Percentiles rank a stretch among this genome's conserved stretches.
Evolutionary conservation across 306 rosid genomes (phyloP).

Genomic region (Pterocarpus santalinus): DNA sequence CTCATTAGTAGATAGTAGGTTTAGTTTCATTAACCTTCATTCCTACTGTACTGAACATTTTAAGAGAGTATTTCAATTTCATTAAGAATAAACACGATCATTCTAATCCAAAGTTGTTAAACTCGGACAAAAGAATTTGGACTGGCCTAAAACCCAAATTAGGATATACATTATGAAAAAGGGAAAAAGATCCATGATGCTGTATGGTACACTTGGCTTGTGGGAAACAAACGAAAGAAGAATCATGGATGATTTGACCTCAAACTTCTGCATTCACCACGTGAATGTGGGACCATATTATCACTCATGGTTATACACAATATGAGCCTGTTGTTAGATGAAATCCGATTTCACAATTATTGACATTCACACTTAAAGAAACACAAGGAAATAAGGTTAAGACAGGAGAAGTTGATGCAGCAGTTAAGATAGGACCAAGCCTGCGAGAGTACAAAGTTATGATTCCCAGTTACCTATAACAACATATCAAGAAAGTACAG

Average conservation of each 20-base stretch:
- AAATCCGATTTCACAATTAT: conserved; percentile 53
- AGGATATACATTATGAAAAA: too few relatives aligned
- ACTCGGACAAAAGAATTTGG: background rate
- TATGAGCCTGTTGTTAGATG: conserved; percentile 28
- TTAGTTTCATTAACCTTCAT: too few relatives aligned
- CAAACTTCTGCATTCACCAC: conserved; percentile 46
- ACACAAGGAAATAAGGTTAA: conserved; percentile 34
- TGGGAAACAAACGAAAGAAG: conserved; percentile 40
- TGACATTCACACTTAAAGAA: conserved; percentile 47
- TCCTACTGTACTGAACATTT: too few relatives aligned
- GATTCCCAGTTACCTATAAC: conserved; percentile 60
- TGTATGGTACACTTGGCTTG: background rate
- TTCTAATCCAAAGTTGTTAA: background rate
- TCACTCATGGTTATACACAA: conserved; percentile 53
- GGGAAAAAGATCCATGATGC: conserved; percentile 23
- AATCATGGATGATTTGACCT: conserved; percentile 9
- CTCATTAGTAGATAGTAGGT: too few relatives aligned
- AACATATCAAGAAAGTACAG: conserved; percentile 52
- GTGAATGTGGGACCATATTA: conserved; percentile 60
- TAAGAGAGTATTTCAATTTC: background rate
- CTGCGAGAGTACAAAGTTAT: conserved; percentile 61
- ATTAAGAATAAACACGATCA: background rate
- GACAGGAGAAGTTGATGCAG: conserved; percentile 53
- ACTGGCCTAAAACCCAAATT: too few relatives aligned
- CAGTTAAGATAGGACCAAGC: conserved; percentile 52